Percentiles rank a stretch among this genome's conserved stretches.
Evolutionary conservation across 768 basidiomycete species (phyloP).

Genomic region (Pulveroboletus sp.): DNA sequence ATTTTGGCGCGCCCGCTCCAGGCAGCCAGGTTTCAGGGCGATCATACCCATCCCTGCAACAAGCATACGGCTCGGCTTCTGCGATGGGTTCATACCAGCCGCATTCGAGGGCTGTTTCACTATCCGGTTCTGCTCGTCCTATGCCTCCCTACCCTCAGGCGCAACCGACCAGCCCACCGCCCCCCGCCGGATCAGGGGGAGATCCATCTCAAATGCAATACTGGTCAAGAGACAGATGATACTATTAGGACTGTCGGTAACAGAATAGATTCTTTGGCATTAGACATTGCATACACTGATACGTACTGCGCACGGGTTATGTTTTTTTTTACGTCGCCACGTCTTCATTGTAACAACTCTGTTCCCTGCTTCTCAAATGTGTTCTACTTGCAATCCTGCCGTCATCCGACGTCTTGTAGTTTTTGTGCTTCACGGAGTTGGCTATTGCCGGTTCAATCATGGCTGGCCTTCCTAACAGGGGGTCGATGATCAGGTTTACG

Average conservation of each 20-base stretch:
- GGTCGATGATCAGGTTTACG: constrained; percentile 10
- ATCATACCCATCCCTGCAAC: constrained; percentile 28
- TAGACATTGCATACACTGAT: constrained; percentile 9
- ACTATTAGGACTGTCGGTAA: no score
- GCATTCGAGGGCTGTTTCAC: constrained; percentile 22
- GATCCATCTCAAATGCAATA: constrained; percentile 26
- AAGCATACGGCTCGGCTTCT: constrained; percentile 21
- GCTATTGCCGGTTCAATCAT: constrained; percentile 3
- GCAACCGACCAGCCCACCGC: constrained; percentile 19
- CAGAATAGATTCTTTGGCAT: no score
- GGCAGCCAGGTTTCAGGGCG: constrained; percentile 23
- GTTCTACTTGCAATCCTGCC: constrained; percentile 13
- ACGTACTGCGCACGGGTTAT: no score
- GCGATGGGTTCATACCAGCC: constrained; percentile 20
- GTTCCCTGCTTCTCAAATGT: constrained; percentile 16
- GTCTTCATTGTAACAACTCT: constrained; percentile 8
- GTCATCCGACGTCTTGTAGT: constrained; percentile 2
- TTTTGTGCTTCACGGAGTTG: constrained; percentile 20
- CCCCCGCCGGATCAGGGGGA: constrained; percentile 28
- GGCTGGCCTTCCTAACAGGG: constrained; percentile 19
- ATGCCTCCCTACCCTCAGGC: constrained; percentile 25
- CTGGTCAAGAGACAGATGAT: constrained; percentile 24
- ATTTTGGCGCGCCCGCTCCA: constrained; percentile 25
- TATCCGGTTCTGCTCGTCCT: constrained; percentile 22
- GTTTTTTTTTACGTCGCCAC: no score